Conservation (phyloP, 2,329 filamentous ascomycete genomes). For the Fusarium sp. region DNA sequence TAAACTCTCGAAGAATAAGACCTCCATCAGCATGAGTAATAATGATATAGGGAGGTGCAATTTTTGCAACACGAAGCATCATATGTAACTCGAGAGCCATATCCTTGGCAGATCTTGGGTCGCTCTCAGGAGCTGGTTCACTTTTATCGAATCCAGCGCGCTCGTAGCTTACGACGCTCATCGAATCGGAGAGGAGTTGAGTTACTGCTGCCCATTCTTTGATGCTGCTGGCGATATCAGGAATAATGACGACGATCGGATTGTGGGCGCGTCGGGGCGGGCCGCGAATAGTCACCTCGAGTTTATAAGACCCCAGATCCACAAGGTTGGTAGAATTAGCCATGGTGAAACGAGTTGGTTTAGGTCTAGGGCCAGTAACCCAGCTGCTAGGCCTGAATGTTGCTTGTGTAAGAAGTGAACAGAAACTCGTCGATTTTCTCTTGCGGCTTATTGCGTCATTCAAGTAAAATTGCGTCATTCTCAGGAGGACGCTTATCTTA, state of each 20-base stretch:
- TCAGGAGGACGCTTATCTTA: not conserved
- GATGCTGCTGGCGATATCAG: conserved; percentile 22
- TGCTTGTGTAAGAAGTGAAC: too few relatives aligned
- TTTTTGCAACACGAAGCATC: conserved; percentile 15
- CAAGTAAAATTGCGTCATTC: not conserved
- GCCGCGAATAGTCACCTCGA: conserved; percentile 7
- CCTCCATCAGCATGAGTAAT: conserved; percentile 7
- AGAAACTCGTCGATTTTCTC: too few relatives aligned
- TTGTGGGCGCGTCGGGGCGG: conserved; percentile 34
- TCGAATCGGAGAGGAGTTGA: conserved; percentile 1
- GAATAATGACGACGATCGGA: conserved; percentile 25
- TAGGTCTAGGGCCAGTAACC: too few relatives aligned
- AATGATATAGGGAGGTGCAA: conserved; percentile 31
- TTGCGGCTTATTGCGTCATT: too few relatives aligned
- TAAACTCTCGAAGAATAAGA: conserved; percentile 14
- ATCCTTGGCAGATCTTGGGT: not conserved
- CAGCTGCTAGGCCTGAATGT: too few relatives aligned
- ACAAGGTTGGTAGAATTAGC: not conserved
- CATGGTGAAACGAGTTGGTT: not conserved
- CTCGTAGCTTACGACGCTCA: conserved; percentile 24
- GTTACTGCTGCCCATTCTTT: conserved; percentile 32
- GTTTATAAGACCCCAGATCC: conserved; percentile 1
- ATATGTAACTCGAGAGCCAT: conserved; percentile 21
- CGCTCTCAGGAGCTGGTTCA: not conserved
- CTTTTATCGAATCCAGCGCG: conserved; percentile 23